Base-by-base conservation (phyloP, 805 yeast species). In the Candida montana region DNA sequence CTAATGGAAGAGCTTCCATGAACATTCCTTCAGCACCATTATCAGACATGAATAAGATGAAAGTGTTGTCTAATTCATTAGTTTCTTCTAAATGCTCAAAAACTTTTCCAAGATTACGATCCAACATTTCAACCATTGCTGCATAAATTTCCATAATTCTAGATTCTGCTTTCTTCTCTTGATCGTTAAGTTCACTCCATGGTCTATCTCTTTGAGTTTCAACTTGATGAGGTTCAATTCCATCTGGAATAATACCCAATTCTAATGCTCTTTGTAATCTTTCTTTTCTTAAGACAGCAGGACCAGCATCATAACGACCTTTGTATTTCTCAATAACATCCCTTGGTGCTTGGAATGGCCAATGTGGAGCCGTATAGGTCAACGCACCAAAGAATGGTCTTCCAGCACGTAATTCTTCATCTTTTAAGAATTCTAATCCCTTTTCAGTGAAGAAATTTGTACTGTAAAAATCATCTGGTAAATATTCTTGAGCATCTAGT, bases 1-100 rank as follows among this genome's bases (percentile, higher is more conserved):
- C 35, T 7, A 63, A 58, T 2, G 83, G 81, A 50, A 74, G 58
- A 3, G 79, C 81, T 48, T 77, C 81, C 58, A 74, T 62, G 37
- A 74, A 58, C 68, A 75, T 70, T 13, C 83, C 80, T 53, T 78
- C 83, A 5, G 83, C 83, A 19, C 83, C 83, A 54, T 78, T 78
- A 55, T 78, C 83, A 4, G 81, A 75, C 71, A 77, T 72, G 60
- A 78, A 78, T 27, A 75, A 46, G n/a, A 77, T 63, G 49, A 76
- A 63, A 0, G 83, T 77, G 57, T 78, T 72, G 31, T 77, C 81
- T 21, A 68, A 54, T 52, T 74, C 74, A 11, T 67, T 74, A 2
- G 60, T 54, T 4, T 47, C 39, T 50, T 74, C 67, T 20, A 78
- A 57, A 17, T 63, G 56, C 5, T 66, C 58, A 5, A 77, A 42